A percentile compares a stretch with the other conserved stretches of the same genome.
These are phyloP conservation scores for Linanthus parryae DNA, from an alignment of 148 eudicot genomes.

Conservation along the genomic window DNA sequence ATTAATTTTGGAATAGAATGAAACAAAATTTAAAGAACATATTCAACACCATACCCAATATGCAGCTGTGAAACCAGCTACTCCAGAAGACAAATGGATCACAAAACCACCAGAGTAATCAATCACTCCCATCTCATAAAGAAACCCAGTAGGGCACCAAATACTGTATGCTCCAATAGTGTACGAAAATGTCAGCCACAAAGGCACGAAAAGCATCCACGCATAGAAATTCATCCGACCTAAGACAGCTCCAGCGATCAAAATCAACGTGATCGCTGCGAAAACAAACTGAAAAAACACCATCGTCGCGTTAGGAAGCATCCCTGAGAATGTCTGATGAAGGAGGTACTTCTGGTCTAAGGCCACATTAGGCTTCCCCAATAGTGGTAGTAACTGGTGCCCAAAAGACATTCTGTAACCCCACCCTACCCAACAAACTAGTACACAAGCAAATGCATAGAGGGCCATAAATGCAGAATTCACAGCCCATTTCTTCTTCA, in stretches of 20 bases:
- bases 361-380: slow-evolving; percentile 21
- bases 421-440: slow-evolving; percentile 27
- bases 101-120: slow-evolving; percentile 28
- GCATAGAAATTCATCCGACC: slow-evolving; percentile 28
- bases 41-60: slow-evolving; percentile 29
- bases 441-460: slow-evolving; percentile 21
- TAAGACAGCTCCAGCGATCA: slow-evolving; percentile 23
- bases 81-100: slow-evolving; percentile 27
- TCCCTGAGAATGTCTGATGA: slow-evolving; percentile 4
- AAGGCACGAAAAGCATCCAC: slow-evolving; percentile 29
- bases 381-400: slow-evolving; percentile 10
- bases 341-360: slow-evolving; percentile 14
- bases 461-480: slow-evolving; percentile 27
- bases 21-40: no score
- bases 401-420: slow-evolving; percentile 22
- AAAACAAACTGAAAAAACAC: slow-evolving; percentile 25
- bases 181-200: slow-evolving; percentile 26
- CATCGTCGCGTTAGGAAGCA: slow-evolving; percentile 24
- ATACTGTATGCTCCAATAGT: slow-evolving; percentile 19
- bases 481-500: slow-evolving; percentile 27
- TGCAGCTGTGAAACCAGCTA: slow-evolving; percentile 29
- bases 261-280: slow-evolving; percentile 23
- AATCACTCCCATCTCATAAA: slow-evolving; percentile 9
- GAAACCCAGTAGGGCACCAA: slow-evolving; percentile 19
- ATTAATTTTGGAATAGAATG: no score